These are phyloP conservation scores for Pelargonium exstipulatum DNA, from an alignment of 441 rosid genomes.

Conservation along the genomic window DNA sequence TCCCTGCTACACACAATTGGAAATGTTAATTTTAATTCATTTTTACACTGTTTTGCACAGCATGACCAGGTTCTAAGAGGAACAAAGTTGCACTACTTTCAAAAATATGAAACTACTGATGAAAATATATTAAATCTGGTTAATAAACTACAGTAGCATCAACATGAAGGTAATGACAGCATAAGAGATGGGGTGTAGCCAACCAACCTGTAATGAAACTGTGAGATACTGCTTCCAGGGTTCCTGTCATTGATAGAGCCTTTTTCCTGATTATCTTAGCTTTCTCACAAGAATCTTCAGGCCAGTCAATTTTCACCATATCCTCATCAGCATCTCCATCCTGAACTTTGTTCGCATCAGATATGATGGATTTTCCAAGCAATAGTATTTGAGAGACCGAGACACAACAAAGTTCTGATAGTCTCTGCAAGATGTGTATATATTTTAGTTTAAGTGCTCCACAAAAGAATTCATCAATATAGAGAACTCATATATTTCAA, in stretches of 20 bases:
- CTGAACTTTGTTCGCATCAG: conserved; percentile 52
- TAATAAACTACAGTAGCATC: neutral
- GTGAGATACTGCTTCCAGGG: conserved; percentile 68
- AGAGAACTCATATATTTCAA: conserved; percentile 5
- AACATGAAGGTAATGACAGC: neutral
- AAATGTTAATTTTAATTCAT: neutral
- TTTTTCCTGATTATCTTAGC: conserved; percentile 66
- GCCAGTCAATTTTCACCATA: conserved; percentile 63
- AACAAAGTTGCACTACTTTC: neutral
- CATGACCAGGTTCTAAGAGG: neutral
- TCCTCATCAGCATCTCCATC: conserved; percentile 53
- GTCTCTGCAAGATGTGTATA: conserved; percentile 56
- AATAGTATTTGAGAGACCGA: conserved; percentile 79
- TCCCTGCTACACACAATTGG: neutral
- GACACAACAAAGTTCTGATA: conserved; percentile 87
- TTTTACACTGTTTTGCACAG: neutral
- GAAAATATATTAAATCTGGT: neutral
- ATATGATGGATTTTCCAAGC: conserved; percentile 71
- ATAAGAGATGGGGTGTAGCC: conserved; percentile 10
- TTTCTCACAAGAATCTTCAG: conserved; percentile 78
- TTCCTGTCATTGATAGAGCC: conserved; percentile 65
- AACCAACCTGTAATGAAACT: conserved; percentile 81
- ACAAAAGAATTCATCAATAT: neutral
- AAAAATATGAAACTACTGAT: neutral
- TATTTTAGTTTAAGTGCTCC: conserved; percentile 4